phyloP scores from a whole-genome alignment of 257 asterid species.

The Linderniella brevidens region DNA sequence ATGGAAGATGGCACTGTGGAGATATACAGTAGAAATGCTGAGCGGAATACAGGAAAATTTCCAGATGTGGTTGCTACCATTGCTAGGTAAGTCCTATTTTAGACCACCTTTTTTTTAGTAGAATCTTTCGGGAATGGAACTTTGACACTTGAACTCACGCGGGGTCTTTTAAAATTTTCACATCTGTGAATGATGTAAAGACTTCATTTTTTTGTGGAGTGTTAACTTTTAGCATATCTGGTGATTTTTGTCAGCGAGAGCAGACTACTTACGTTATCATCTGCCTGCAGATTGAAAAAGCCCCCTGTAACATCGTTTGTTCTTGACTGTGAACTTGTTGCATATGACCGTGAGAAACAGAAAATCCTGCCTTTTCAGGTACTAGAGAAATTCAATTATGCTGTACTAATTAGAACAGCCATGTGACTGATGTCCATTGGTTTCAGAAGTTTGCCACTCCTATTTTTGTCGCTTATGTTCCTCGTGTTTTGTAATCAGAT shows the following conservation, averaged over 20 bases:
- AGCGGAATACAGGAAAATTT: conserved; percentile 84
- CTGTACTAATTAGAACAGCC: conserved; percentile 1
- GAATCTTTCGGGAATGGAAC: conserved; percentile 1
- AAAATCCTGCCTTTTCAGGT: conserved; percentile 95
- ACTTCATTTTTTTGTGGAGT: too few species aligned
- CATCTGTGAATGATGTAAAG: too few species aligned
- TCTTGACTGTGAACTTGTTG: conserved; percentile 96
- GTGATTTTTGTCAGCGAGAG: not conserved
- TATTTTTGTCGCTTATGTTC: conserved; percentile 1
- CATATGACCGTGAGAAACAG: conserved; percentile 79
- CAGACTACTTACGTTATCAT: conserved; percentile 10
- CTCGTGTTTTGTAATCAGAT: conserved; percentile 27
- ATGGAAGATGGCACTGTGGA: conserved; percentile 80
- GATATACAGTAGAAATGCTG: conserved; percentile 96
- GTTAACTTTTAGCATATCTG: not conserved
- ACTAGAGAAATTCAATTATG: not conserved
- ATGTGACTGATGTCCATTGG: not conserved
- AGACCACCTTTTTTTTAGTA: conserved; percentile 2
- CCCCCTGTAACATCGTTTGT: conserved; percentile 71
- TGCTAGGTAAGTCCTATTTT: conserved; percentile 33
- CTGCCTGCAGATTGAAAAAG: conserved; percentile 50
- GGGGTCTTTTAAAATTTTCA: not conserved
- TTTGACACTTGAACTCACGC: not conserved
- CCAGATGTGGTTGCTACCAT: conserved; percentile 77
- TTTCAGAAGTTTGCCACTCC: too few species aligned